Evolutionary conservation across 164 flowering plant species (phyloP), one percentile per base, ranked within the genome.

Genomic region (Sedum album): DNA sequence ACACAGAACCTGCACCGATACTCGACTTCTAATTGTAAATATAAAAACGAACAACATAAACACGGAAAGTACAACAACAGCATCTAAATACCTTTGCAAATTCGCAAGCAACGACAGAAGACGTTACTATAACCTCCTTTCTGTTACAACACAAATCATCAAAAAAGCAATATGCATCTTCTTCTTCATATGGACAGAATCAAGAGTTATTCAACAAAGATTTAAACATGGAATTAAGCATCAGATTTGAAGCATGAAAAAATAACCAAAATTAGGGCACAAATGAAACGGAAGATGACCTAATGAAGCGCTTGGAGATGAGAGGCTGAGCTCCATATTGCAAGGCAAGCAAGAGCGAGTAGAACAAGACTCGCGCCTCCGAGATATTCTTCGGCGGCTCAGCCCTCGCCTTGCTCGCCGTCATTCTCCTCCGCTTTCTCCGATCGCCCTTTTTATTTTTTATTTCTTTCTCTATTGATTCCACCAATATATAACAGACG

Each of bases 271-370:
- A 51, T 51, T 51, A n/a, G 57, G 57, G 23, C 26, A 51, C 26
- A n/a, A 51, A 1, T 7, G 26, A 51, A 51, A n/a, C 10, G 60
- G 26, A 13, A 14, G 33, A 8, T 20, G 67, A 90, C 98, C 96
- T 73, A 75, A 65, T 79, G 79, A 77, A 93, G 23, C 95, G 89
- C 63, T 88, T 93, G 67, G 98, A 82, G 76, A 93, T 76, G 70
- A 93, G 76, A 14, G 98, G 98, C 73, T 93, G 98, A 49, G 85
- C 88, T 18, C 98, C 98, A 74, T 93, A 93, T 67, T 90, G 98
- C 18, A 93, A 70, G 21, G 93, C 77, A 67, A 93, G 96, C 6
- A 93, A 73, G 18, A 80, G 30, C 14, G 89, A 82, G 70, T 84
- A 90, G 61, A 88, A 62, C 87, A 81, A 84, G 11, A 88, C 79